Evolutionary conservation across 2,329 filamentous ascomycete genomes (phyloP).

Genomic region (Clathrospora elynae): DNA sequence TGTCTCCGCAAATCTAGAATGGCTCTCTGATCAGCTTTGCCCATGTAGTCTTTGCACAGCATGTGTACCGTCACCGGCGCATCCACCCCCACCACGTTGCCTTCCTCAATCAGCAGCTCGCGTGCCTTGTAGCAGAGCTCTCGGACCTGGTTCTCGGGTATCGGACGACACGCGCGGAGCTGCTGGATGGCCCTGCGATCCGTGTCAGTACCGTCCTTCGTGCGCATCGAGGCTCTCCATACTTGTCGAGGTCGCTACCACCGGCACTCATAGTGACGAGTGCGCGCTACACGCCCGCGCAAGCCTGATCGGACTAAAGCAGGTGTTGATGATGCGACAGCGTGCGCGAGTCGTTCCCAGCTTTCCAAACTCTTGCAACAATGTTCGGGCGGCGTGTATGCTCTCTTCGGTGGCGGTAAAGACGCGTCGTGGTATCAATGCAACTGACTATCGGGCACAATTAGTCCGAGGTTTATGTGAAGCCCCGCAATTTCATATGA

Average conservation of each 20-base stretch:
- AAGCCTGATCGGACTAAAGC: conserved; percentile 2
- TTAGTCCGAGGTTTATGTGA: background rate
- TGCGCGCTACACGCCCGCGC: conserved; percentile 23
- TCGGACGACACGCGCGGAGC: conserved; percentile 91
- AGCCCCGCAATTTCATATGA: too few species aligned
- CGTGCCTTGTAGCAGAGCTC: conserved; percentile 97
- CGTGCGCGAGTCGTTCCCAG: conserved; percentile 1
- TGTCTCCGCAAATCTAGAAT: conserved; percentile 73
- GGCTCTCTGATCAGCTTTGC: conserved; percentile 6
- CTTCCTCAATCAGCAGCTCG: conserved; percentile 95
- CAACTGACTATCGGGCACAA: background rate
- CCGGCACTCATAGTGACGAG: conserved; percentile 41
- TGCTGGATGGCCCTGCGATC: conserved; percentile 82
- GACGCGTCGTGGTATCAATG: conserved; percentile 2
- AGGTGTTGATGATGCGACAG: background rate
- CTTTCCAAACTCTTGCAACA: conserved; percentile 4
- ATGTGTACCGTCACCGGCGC: conserved; percentile 82
- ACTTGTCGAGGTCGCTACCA: conserved; percentile 97
- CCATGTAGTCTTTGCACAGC: background rate
- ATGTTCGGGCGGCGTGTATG: conserved; percentile 9
- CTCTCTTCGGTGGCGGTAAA: conserved; percentile 13
- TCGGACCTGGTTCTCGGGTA: conserved; percentile 92
- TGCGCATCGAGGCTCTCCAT: conserved; percentile 39
- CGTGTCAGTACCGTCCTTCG: conserved; percentile 18
- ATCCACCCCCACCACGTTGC: conserved; percentile 93